A percentile compares a stretch with the other conserved stretches of the same genome.
phyloP scores from a whole-genome alignment of 192 early-diverging fungal genomes.

The Podila horticola region DNA sequence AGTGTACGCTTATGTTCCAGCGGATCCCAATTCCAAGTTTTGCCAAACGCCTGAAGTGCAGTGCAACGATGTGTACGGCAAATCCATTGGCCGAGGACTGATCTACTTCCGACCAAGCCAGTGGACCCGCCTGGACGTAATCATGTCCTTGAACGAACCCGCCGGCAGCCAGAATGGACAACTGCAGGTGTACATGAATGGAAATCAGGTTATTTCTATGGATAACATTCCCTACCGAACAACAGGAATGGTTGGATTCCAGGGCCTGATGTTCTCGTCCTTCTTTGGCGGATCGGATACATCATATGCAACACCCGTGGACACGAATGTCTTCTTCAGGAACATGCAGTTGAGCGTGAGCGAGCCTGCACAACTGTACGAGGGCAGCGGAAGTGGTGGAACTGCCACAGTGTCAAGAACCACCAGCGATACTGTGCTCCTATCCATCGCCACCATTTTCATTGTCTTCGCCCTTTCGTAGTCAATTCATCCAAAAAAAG shows the following conservation, averaged over 20 bases:
- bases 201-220: slow-evolving; percentile 37
- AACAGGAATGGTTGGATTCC: slow-evolving; percentile 53
- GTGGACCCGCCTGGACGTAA: slow-evolving; percentile 58
- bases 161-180: slow-evolving; percentile 50
- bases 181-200: slow-evolving; percentile 57
- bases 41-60: slow-evolving; percentile 39
- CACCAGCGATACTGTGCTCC: neutral
- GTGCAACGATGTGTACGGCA: slow-evolving; percentile 61
- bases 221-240: slow-evolving; percentile 53
- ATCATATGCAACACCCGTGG: slow-evolving; percentile 46
- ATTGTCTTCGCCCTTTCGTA: slow-evolving; percentile 7
- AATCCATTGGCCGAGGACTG: slow-evolving; percentile 59
- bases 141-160: slow-evolving; percentile 50
- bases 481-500: no score
- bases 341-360: slow-evolving; percentile 57
- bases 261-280: slow-evolving; percentile 59
- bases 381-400: slow-evolving; percentile 18
- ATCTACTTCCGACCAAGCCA: slow-evolving; percentile 50
- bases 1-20: slow-evolving; percentile 61
- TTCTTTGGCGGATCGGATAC: slow-evolving; percentile 62
- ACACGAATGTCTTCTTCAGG: slow-evolving; percentile 56
- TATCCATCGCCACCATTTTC: slow-evolving; percentile 6
- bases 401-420: neutral
- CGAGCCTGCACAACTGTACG: slow-evolving; percentile 37
- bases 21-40: slow-evolving; percentile 25